Conservation (phyloP, 2,329 filamentous ascomycete species). For the Microsporum ferrugineum region DNA sequence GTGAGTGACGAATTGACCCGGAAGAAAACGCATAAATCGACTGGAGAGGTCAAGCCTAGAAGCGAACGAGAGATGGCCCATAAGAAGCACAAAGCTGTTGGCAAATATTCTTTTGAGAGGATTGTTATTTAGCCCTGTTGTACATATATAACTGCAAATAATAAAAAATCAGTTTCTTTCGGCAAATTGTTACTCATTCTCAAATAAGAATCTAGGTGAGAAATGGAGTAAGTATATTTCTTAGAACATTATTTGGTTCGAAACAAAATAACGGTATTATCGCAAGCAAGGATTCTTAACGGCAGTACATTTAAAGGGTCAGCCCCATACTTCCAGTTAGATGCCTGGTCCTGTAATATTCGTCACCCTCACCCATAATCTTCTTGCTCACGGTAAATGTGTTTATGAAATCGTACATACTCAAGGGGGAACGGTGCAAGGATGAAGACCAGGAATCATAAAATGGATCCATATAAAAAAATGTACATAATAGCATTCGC, state of each 20-base stretch:
- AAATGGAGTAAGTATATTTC: too few species aligned
- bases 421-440: too few species aligned
- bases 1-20: conserved; percentile 36
- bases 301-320: too few species aligned
- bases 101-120: conserved; percentile 71
- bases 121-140: conserved; percentile 46
- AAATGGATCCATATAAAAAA: not conserved
- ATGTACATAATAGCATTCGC: not conserved
- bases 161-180: not conserved
- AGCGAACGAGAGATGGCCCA: conserved; percentile 63
- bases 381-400: too few species aligned
- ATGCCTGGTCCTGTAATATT: too few species aligned
- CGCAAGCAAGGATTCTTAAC: too few species aligned
- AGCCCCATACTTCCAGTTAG: too few species aligned
- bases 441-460: not conserved
- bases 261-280: too few species aligned
- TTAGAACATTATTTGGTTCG: too few species aligned
- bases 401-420: too few species aligned
- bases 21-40: conserved; percentile 47
- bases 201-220: not conserved
- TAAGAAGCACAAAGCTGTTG: conserved; percentile 66
- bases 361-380: too few species aligned
- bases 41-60: conserved; percentile 58
- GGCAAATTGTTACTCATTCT: not conserved
- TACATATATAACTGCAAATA: not conserved